A percentile compares a stretch with the other conserved stretches of the same genome.
These are phyloP conservation scores for Phytophthora europaea DNA, from an alignment of 352 stramenopile genomes.

Conservation along the genomic window DNA sequence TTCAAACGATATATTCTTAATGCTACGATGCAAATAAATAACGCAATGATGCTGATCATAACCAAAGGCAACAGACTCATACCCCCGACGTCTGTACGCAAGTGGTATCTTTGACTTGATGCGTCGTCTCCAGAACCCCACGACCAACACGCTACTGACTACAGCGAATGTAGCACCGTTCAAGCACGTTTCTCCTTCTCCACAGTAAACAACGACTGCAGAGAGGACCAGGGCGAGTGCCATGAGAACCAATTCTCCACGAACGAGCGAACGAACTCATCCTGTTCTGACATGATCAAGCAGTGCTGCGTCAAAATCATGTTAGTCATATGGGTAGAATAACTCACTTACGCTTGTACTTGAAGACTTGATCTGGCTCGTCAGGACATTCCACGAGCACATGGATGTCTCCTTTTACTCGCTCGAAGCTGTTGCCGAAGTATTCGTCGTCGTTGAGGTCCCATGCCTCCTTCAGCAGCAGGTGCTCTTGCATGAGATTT, in stretches of 20 bases:
- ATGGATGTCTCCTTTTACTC: conserved; percentile 28
- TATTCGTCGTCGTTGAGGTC: no score
- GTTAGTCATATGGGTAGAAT: conserved; percentile 23
- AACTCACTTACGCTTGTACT: conserved; percentile 34
- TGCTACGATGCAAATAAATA: no score
- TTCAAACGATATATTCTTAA: no score
- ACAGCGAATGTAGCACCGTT: conserved; percentile 30
- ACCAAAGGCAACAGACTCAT: background rate
- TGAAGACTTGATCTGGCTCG: conserved; percentile 23
- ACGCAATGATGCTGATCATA: no score
- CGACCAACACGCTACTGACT: conserved; percentile 37
- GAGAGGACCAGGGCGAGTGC: conserved; percentile 25
- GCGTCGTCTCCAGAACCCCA: conserved; percentile 25
- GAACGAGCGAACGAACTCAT: conserved; percentile 35
- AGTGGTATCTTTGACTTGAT: conserved; percentile 38
- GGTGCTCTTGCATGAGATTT: conserved; percentile 25
- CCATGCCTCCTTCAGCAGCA: conserved; percentile 15
- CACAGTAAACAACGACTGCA: conserved; percentile 37
- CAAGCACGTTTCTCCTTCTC: conserved; percentile 33
- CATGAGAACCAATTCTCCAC: conserved; percentile 34
- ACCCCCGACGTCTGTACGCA: conserved; percentile 17
- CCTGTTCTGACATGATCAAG: conserved; percentile 38
- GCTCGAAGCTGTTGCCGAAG: conserved; percentile 11
- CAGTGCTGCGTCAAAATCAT: conserved; percentile 30
- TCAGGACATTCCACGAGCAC: conserved; percentile 32